A percentile compares a stretch with the other conserved stretches of the same genome.
Conservation (phyloP, 2,329 filamentous ascomycete genomes). For the Arthrobotrys entomopaga region DNA sequence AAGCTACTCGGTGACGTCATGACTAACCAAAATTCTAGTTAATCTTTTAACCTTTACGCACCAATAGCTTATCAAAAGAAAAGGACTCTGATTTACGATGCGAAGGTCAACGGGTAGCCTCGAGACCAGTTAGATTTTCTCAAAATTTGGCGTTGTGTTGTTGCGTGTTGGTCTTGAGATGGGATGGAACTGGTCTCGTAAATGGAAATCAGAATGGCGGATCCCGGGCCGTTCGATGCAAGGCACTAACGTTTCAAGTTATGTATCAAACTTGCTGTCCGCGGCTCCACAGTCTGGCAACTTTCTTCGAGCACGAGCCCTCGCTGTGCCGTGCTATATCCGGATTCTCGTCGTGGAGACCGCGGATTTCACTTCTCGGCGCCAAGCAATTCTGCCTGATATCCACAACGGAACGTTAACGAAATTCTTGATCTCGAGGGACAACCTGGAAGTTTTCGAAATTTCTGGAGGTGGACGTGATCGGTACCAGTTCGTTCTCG, state of each 20-base stretch:
- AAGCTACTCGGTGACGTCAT: too few relatives aligned
- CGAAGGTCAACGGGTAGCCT: too few relatives aligned
- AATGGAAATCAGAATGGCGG: slow-evolving; percentile 44
- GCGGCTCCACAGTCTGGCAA: too few relatives aligned
- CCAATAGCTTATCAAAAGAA: too few relatives aligned
- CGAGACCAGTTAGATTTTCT: too few relatives aligned
- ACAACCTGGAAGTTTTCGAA: slow-evolving; percentile 31
- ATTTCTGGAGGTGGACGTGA: slow-evolving; percentile 4
- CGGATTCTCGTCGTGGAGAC: too few relatives aligned
- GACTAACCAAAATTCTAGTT: too few relatives aligned
- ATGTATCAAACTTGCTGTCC: not conserved
- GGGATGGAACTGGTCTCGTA: too few relatives aligned
- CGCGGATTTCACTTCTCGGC: slow-evolving; percentile 8
- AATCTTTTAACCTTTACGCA: too few relatives aligned
- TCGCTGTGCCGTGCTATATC: too few relatives aligned
- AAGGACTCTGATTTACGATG: too few relatives aligned
- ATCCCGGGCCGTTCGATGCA: slow-evolving; percentile 37
- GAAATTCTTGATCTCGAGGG: not conserved
- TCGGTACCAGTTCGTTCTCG: slow-evolving; percentile 40
- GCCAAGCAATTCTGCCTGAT: slow-evolving; percentile 20
- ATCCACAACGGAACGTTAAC: slow-evolving; percentile 13
- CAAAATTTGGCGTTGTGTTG: slow-evolving; percentile 21
- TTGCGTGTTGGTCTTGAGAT: slow-evolving; percentile 10
- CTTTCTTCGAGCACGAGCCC: too few relatives aligned
- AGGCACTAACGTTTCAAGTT: slow-evolving; percentile 41